These are phyloP conservation scores for Suhomyces terraborum DNA, from an alignment of 1,139 yeast genomes.

Conservation along the genomic window DNA sequence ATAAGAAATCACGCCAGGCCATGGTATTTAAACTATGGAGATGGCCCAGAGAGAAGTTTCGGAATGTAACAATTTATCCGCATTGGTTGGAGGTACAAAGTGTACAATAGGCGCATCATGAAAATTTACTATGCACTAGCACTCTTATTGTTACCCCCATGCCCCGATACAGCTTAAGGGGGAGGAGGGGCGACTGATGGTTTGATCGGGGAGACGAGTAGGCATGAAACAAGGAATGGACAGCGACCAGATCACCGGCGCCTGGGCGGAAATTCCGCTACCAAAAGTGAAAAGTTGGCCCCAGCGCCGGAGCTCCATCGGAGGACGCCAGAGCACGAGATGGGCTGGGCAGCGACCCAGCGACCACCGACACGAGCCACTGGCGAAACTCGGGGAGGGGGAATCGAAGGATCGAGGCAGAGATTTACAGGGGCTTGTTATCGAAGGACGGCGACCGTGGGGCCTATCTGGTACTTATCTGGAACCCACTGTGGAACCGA, in stretches of 20 bases:
- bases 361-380: too few relatives aligned
- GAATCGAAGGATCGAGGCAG: too few relatives aligned
- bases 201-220: conserved; percentile 1
- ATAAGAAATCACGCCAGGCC: conserved; percentile 6
- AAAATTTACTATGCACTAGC: not conserved
- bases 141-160: conserved; percentile 8
- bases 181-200: not conserved
- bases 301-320: too few relatives aligned
- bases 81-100: conserved; percentile 6
- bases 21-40: conserved; percentile 5
- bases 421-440: too few relatives aligned
- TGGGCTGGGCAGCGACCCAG: too few relatives aligned
- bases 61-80: conserved; percentile 13
- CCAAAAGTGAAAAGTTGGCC: not conserved
- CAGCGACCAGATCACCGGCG: not conserved
- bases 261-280: not conserved
- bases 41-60: not conserved
- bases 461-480: too few relatives aligned
- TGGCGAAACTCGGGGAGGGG: too few relatives aligned
- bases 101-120: conserved; percentile 1
- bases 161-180: conserved; percentile 5
- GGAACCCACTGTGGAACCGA: too few relatives aligned
- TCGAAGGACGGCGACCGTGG: too few relatives aligned
- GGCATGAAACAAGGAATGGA: not conserved
- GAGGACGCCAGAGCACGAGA: too few relatives aligned